Evolutionary conservation across 495 filamentous ascomycete species (phyloP).

Genomic region (Penicillium goetzii): DNA sequence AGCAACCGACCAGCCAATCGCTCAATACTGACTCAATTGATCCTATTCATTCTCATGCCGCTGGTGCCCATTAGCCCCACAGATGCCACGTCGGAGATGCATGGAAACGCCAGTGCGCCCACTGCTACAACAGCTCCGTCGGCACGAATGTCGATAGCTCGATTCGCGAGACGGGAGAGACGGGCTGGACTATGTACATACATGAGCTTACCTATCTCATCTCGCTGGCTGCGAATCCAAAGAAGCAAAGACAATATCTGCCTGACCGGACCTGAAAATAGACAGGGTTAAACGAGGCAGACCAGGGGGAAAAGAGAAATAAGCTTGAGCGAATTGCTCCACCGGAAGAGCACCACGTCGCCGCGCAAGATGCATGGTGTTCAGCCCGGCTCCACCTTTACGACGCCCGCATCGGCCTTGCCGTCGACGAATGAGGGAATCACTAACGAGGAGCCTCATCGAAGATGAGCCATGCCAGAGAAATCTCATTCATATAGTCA

Average conservation of each 20-base stretch:
- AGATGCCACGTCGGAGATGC: slow-evolving; percentile 3
- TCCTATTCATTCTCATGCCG: background rate
- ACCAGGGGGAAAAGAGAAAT: background rate
- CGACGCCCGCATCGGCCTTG: slow-evolving; percentile 5
- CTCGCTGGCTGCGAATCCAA: background rate
- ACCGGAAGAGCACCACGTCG: slow-evolving; percentile 9
- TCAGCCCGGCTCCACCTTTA: slow-evolving; percentile 17
- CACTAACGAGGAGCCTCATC: slow-evolving; percentile 5
- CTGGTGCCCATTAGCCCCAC: background rate
- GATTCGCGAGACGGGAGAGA: background rate
- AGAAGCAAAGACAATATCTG: background rate
- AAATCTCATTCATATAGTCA: slow-evolving; percentile 1
- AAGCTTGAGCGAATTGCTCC: slow-evolving; percentile 15
- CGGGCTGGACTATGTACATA: no score
- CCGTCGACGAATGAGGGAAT: slow-evolving; percentile 3
- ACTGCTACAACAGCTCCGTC: background rate
- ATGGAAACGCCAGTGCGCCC: background rate
- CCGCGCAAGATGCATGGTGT: slow-evolving; percentile 15
- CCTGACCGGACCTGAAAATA: background rate
- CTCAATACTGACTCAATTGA: background rate
- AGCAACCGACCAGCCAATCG: background rate
- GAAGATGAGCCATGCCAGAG: no score
- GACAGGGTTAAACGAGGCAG: background rate
- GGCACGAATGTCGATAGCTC: slow-evolving; percentile 1
- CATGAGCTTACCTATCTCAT: background rate